Evolutionary conservation across 225 moss, liverwort and hornwort species (phyloP), one percentile per base, ranked within the genome.

Genomic region (Anthoceros angustus): DNA sequence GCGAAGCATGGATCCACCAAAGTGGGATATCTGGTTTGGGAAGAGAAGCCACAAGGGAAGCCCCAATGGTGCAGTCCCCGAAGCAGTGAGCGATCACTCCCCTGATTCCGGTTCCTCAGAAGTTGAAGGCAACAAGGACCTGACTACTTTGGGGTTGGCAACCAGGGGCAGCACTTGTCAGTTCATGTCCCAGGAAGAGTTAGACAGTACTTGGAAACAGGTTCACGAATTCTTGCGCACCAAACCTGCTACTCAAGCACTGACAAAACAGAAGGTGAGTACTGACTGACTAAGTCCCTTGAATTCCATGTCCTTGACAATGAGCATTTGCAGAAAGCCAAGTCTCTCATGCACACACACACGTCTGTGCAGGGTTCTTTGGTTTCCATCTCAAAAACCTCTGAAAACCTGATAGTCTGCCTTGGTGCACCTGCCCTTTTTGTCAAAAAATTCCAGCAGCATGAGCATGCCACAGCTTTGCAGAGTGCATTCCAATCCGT

Each of bases 211-310:
- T 24, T 87, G 87, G 85, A 77, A 70, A 72, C 74, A 62, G 69
- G 87, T 85, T 21, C 79, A 80, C 43, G 65, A 72, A 43, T 75
- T 80, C 43, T 73, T 87, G 64, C 82, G 81, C 40, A 87, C 76
- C 70, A 80, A 79, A 62, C 87, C 85, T 76, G 87, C 87, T 45
- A 87, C 87, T 39, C 87, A 87, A 74, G 85, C 85, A 43, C 82
- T 87, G 61, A 63, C 80, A 40, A 85, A 66, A 66, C 87, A 85
- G 70, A 87, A 87, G 84, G 84, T 80, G 1, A 18, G 18, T 26
- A 11, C 61, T 39, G 10, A 67, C 25, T 3, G 12, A 3, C 26
- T 64, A 3, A 1, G 18, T 64, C 20, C 1, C 20, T 64, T 64
- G 25, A n/a, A 14, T 26, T 26, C 18, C 26, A 18, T 67, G 39